A percentile compares a stretch with the other conserved stretches of the same genome.
Conservation (phyloP, 176 grass and related monocot genomes). For the Puya raimondii region DNA sequence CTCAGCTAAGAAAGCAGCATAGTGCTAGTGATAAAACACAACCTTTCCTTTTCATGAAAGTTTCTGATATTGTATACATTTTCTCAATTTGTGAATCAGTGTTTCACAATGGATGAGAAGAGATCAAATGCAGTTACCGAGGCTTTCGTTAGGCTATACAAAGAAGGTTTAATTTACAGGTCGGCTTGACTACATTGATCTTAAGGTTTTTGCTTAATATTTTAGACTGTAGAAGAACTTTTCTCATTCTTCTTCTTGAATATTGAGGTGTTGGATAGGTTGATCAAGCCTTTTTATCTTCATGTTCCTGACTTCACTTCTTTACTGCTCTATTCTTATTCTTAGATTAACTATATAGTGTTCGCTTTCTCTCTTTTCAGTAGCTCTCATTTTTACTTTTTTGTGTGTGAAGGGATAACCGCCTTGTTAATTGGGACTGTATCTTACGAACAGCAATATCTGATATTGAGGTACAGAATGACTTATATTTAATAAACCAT, state of each 20-base stretch:
- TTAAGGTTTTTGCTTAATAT: not conserved
- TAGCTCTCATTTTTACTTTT: constrained; percentile 7
- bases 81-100: constrained; percentile 36
- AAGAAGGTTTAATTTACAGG: constrained; percentile 83
- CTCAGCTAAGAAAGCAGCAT: not conserved
- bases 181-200: constrained; percentile 16
- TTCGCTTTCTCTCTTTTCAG: not conserved
- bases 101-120: constrained; percentile 90
- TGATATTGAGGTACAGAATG: constrained; percentile 58
- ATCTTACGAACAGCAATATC: constrained; percentile 84
- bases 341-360: not conserved
- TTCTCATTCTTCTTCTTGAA: not conserved
- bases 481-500: not conserved
- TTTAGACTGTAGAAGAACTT: not conserved
- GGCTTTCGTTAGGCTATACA: constrained; percentile 82
- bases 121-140: constrained; percentile 83
- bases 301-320: constrained; percentile 2
- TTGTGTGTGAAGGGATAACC: constrained; percentile 52
- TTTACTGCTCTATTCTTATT: constrained; percentile 1
- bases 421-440: constrained; percentile 96
- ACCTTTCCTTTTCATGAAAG: not conserved
- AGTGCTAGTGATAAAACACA: not conserved
- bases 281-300: not conserved
- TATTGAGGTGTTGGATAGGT: not conserved
- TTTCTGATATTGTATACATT: constrained; percentile 2